Conservation (phyloP, 257 asterid genomes). For the Craterostigma plantagineum region DNA sequence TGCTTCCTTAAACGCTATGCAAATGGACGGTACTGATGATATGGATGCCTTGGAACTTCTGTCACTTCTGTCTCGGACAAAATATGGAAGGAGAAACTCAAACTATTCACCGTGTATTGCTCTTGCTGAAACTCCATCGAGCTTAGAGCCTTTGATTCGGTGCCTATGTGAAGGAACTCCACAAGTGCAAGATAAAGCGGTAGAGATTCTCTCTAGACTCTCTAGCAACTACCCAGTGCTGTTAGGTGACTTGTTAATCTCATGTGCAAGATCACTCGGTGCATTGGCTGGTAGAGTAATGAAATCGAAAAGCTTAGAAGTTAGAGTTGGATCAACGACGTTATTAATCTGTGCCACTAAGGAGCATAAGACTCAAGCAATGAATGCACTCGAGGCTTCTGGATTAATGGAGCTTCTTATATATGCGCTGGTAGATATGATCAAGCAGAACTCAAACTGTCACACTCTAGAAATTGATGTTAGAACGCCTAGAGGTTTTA, state of each 20-base stretch:
- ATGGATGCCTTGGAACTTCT: conserved; percentile 55
- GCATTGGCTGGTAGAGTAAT: conserved; percentile 62
- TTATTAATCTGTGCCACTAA: conserved; percentile 62
- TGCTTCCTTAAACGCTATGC: conserved; percentile 55
- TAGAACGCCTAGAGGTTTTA: conserved; percentile 37
- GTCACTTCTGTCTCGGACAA: conserved; percentile 71
- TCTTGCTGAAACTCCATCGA: conserved; percentile 72
- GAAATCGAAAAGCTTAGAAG: conserved; percentile 42
- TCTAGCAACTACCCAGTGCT: conserved; percentile 49
- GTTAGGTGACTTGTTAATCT: conserved; percentile 52
- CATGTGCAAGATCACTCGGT: conserved; percentile 54
- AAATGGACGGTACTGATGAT: conserved; percentile 35
- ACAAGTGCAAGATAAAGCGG: conserved; percentile 68
- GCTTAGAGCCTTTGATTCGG: conserved; percentile 60
- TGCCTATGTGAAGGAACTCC: conserved; percentile 70
- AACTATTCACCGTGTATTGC: conserved; percentile 70
- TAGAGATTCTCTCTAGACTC: conserved; percentile 65
- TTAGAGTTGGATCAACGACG: conserved; percentile 55
- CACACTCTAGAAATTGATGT: conserved; percentile 27
- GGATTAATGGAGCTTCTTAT: conserved; percentile 57
- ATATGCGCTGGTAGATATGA: conserved; percentile 54
- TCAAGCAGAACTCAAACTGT: conserved; percentile 22
- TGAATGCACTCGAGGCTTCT: conserved; percentile 46
- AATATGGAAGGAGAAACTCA: conserved; percentile 35
- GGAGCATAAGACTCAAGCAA: conserved; percentile 32